Percentiles rank a stretch among this genome's conserved stretches.
Evolutionary conservation across 257 asterid genomes (phyloP).

Genomic region (Capsicum baccatum): DNA sequence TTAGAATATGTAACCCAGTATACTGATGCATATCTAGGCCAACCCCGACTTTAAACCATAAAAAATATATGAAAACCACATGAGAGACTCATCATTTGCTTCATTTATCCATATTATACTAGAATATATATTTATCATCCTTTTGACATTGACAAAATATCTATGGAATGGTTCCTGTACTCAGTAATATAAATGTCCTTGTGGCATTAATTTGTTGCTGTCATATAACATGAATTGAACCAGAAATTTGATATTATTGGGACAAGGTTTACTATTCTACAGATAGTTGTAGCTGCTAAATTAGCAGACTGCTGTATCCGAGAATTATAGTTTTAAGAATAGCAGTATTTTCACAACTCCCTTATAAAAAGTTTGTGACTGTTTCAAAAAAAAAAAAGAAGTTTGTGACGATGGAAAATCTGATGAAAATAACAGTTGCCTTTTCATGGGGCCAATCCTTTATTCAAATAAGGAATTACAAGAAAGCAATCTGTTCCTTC

Average conservation of each 20-base stretch:
- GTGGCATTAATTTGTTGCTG: background rate
- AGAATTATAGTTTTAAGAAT: background rate
- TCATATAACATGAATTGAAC: background rate
- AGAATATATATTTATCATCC: background rate
- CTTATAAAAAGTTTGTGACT: background rate
- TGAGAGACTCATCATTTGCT: background rate
- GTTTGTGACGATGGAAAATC: background rate
- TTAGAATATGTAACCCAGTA: background rate
- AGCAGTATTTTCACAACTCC: background rate
- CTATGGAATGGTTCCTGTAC: background rate
- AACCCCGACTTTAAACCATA: background rate
- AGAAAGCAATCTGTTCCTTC: background rate
- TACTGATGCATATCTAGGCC: background rate
- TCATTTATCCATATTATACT: background rate
- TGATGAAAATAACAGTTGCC: slow-evolving; percentile 12
- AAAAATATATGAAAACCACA: background rate
- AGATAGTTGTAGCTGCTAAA: background rate
- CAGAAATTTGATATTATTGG: background rate
- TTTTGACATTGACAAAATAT: background rate
- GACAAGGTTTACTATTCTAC: background rate
- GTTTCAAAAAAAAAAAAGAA: background rate
- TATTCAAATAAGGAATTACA: background rate
- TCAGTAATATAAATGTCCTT: background rate
- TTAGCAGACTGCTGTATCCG: background rate
- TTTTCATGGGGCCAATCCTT: background rate